Evolutionary conservation across 1,284 basidiomycete genomes (phyloP), one percentile per base, ranked within the genome.

Genomic region (Moesziomyces antarcticus): DNA sequence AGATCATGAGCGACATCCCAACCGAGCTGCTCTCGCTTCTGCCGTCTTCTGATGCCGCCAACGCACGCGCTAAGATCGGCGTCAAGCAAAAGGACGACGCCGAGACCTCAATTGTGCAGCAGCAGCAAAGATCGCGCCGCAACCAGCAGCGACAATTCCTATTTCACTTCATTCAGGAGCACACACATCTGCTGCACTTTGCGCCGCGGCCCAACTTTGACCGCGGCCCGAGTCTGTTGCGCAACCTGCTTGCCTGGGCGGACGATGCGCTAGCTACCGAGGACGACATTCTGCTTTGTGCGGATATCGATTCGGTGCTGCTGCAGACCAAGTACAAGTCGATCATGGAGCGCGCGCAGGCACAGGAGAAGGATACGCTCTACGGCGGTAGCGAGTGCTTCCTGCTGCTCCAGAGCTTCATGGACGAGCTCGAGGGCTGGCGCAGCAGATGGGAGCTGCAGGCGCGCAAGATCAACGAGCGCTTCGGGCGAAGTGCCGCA

Each of bases 241-340:
- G 62, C 42, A 66, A 69, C 48, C 53, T 69, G 5, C 43, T 73
- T 9, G 66, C 68, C 1, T 77, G 70, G 70, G 61, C 65, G 10
- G 60, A 65, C 30, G 71, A 63, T 21, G 43, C 56, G 6, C 50
- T 69, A 10, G 62, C 62, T 1, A 67, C 67, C 1, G 58, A 68
- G 24, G 64, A 65, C 42, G 74, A 77, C 24, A 58, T 70, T 22
- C 44, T 74, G 27, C 62, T 77, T 8, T 70, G 71, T 37, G 66
- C 71, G 3, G 66, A 74, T 21, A 69, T 74, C 40, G 74, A 74
- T 41, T 66, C 66, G n/a, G 73, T 65, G 37, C 40, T 70, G 55
- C 53, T 77, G 21, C 74, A 77, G 51, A 67, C 62, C 30, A 69
- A 69, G 44, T 77, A 77, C 66, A 74, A 74, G 52, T 54, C 54